These are phyloP conservation scores for Scedosporium aurantiacum DNA, from an alignment of 2,329 filamentous ascomycete genomes.

Conservation along the genomic window DNA sequence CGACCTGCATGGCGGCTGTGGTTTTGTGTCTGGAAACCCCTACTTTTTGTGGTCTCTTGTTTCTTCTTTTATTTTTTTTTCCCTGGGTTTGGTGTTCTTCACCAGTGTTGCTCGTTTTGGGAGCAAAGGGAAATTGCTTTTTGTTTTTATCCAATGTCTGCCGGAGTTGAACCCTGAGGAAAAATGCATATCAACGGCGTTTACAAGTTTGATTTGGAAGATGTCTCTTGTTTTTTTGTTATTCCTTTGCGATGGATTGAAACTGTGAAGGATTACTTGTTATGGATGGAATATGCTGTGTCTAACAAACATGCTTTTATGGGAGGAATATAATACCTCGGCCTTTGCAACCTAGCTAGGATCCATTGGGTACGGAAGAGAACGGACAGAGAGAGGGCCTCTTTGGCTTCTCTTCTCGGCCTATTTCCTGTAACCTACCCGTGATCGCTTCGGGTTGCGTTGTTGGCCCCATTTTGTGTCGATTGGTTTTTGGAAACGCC, in stretches of 20 bases:
- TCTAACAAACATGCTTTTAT: not conserved
- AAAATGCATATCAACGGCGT: not conserved
- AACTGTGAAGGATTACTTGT: not conserved
- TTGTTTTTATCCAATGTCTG: not conserved
- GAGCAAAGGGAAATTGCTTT: not conserved
- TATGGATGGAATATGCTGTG: not conserved
- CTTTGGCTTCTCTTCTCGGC: not conserved
- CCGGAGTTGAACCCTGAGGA: not conserved
- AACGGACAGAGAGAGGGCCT: not conserved
- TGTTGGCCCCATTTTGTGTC: not conserved
- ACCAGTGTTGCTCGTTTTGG: not conserved
- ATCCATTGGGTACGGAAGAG: not conserved
- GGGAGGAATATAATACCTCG: not conserved
- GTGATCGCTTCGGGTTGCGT: not conserved
- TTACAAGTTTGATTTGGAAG: not conserved
- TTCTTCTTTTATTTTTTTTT: too few species aligned
- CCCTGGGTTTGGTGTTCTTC: not conserved
- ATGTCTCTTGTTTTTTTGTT: not conserved
- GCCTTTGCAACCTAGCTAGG: not conserved
- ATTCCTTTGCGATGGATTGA: not conserved
- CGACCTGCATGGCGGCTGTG: conserved; percentile 5
- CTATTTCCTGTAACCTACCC: not conserved
- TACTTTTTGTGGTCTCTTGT: not conserved
- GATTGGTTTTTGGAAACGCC: not conserved
- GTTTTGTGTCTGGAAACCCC: conserved; percentile 3